Base-by-base conservation (phyloP, 441 rosid species). In the Dalechampia spathulata region DNA sequence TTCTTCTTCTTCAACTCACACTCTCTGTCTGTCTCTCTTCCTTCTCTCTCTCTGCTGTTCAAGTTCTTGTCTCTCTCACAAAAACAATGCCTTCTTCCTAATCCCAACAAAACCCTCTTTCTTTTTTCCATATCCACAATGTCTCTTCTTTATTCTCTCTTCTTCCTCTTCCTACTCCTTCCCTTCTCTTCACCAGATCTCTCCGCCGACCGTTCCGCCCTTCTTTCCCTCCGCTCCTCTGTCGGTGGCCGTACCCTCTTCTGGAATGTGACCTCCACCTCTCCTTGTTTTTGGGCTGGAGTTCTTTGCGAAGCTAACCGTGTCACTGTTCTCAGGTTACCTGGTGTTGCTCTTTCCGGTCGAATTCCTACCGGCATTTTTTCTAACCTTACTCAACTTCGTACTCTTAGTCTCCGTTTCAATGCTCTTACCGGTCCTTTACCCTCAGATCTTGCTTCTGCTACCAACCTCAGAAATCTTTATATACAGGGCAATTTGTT, bases 271-370 rank as follows among this genome's bases (percentile, higher is more conserved):
- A 73, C 82, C 6, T 79, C 49, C 15, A 34, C 62, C 48, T 66
- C 66, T 5, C 93, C 91, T 3, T 93, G 99, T 59, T 65, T 66
- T 12, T 93, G 97, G 97, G 69, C 80, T 19, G 99, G 99, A 11
- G 95, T 93, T 26, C n/a, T 1, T 0, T 93, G 97, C 70, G 73
- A 75, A 53, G 58, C 60, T 37, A 64, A 62, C 62, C 84, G 87
- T 13, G 97, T 93, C 4, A 72, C 79, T 8, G 81, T 32, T n/a
- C 84, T 93, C 20, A 82, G 78, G 21, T 67, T 93, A 5, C 99
- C 99, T 25, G 97, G 95, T 0, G 84, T 77, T 11, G 76, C 86
- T 1, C 86, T 90, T 43, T 59, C 79, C 4, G 97, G 97, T 1
- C 54, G 75, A 7, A 69, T 93, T n/a, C 99, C 96, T 0, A 20